Conservation (phyloP, 176 grass and related monocot species). For the Hsuehochloa calcarea region DNA sequence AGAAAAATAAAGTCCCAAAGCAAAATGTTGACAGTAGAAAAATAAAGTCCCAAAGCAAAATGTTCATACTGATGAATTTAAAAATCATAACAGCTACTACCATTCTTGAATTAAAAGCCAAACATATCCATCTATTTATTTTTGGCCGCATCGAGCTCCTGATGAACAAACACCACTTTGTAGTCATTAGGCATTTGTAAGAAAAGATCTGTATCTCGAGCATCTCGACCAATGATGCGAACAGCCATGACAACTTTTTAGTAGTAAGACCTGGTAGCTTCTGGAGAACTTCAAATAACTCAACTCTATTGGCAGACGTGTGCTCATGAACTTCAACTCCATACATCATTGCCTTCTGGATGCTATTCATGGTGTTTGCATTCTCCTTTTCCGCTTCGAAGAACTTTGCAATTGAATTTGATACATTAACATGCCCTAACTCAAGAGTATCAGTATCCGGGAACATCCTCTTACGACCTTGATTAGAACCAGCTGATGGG, state of each 20-base stretch:
- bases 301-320: background rate
- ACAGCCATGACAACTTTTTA: background rate
- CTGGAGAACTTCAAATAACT: background rate
- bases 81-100: background rate
- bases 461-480: background rate
- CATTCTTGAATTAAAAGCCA: background rate
- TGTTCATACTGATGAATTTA: background rate
- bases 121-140: background rate
- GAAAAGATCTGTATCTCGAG: background rate
- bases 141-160: background rate
- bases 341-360: background rate
- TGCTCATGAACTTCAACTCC: background rate
- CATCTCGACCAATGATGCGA: background rate
- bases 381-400: background rate
- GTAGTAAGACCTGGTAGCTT: background rate
- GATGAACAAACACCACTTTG: background rate
- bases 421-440: background rate
- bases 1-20: background rate
- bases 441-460: background rate
- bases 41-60: background rate
- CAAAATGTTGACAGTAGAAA: too few relatives aligned
- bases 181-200: background rate
- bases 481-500: background rate
- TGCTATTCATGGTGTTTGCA: background rate
- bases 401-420: background rate